phyloP scores from a whole-genome alignment of 2,329 filamentous ascomycete genomes.

The Endothia cerciana region DNA sequence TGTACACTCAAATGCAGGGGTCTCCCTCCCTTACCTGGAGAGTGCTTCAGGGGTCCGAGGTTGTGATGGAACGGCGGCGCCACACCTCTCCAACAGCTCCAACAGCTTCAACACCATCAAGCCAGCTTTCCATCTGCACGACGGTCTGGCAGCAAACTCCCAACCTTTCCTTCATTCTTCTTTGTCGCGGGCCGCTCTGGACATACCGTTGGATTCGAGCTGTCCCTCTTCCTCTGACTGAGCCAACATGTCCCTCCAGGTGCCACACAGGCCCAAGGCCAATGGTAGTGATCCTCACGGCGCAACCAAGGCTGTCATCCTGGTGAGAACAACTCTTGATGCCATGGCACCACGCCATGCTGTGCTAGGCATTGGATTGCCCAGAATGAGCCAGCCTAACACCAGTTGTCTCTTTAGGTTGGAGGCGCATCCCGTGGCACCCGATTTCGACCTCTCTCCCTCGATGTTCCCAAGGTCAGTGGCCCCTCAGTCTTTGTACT shows the following conservation, averaged over 20 bases:
- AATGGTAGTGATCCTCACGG: slow-evolving; percentile 53
- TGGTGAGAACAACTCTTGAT: slow-evolving; percentile 61
- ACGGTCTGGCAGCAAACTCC: neutral
- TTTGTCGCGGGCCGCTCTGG: neutral
- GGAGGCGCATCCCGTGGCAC: slow-evolving; percentile 95
- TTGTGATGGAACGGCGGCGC: slow-evolving; percentile 6
- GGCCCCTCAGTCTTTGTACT: slow-evolving; percentile 13
- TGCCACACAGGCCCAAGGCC: slow-evolving; percentile 55
- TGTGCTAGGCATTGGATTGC: neutral
- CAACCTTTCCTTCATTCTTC: neutral
- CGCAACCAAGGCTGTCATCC: slow-evolving; percentile 90
- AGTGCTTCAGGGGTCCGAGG: slow-evolving; percentile 9
- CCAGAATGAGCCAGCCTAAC: slow-evolving; percentile 27
- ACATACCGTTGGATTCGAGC: neutral
- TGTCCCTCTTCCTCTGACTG: neutral
- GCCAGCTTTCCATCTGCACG: slow-evolving; percentile 14
- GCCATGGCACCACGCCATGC: neutral
- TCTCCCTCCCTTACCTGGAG: neutral
- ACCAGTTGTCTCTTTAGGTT: slow-evolving; percentile 60
- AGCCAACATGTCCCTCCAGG: slow-evolving; percentile 57
- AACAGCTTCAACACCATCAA: neutral
- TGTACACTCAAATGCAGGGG: neutral
- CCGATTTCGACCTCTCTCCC: slow-evolving; percentile 89
- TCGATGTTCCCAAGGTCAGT: slow-evolving; percentile 90
- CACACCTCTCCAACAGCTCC: neutral